phyloP scores from a whole-genome alignment of 306 rosid species.

The Vigna hirtella region DNA sequence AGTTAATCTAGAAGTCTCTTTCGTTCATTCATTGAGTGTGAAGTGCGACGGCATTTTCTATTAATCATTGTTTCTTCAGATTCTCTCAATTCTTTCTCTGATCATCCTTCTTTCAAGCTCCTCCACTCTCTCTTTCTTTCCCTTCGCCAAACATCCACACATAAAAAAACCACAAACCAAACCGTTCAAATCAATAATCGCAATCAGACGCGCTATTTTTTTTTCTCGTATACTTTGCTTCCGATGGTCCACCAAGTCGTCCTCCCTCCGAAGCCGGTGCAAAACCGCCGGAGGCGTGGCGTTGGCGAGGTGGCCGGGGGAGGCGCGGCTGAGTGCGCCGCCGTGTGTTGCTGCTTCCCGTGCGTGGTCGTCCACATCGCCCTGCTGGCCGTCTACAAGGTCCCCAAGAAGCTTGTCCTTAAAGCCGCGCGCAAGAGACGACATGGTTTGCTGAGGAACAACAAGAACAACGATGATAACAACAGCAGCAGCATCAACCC shows the following conservation, averaged over 20 bases:
- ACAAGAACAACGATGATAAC: too few species aligned
- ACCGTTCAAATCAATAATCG: background rate
- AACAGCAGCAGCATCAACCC: too few species aligned
- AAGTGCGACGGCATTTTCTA: background rate
- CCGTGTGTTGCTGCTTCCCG: conserved; percentile 83
- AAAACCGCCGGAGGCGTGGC: conserved; percentile 25
- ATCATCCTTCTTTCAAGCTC: conserved; percentile 8
- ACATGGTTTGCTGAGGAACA: conserved; percentile 1
- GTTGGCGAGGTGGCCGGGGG: conserved; percentile 71
- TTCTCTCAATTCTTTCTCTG: background rate
- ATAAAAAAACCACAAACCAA: too few species aligned
- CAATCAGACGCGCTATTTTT: background rate
- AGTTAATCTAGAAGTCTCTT: background rate
- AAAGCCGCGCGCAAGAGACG: conserved; percentile 54
- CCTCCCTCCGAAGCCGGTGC: conserved; percentile 30
- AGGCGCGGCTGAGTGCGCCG: conserved; percentile 80
- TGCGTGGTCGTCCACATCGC: conserved; percentile 64
- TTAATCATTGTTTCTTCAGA: background rate
- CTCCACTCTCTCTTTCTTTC: background rate
- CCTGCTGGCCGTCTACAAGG: conserved; percentile 58
- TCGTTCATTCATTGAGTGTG: background rate
- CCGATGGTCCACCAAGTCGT: conserved; percentile 44
- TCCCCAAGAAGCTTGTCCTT: conserved; percentile 59
- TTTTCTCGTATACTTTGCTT: background rate
- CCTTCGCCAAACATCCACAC: background rate